Conservation (phyloP, 805 yeast species). For the Candida sonorensis region DNA sequence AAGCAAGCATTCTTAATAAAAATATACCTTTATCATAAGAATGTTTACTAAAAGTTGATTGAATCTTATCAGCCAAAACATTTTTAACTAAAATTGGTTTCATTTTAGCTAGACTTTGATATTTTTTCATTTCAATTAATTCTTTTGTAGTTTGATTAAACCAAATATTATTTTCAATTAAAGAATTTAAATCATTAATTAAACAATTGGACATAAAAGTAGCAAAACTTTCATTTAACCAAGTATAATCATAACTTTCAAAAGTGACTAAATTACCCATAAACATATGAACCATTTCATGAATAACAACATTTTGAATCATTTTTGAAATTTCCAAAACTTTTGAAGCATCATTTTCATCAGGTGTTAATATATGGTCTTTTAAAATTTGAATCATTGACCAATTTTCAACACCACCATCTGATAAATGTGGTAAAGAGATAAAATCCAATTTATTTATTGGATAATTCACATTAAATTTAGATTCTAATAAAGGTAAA, state of each 20-base stretch:
- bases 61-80: conserved; percentile 31
- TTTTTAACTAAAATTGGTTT: conserved; percentile 32
- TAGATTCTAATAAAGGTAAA: conserved; percentile 40
- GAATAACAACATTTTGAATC: conserved; percentile 53
- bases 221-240: conserved; percentile 78
- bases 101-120: conserved; percentile 28
- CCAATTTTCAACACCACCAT: conserved; percentile 80
- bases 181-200: conserved; percentile 19
- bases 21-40: conserved; percentile 58
- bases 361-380: conserved; percentile 38
- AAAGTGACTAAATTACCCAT: conserved; percentile 63
- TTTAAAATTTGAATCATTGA: conserved; percentile 58
- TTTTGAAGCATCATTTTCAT: conserved; percentile 16
- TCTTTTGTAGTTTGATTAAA: conserved; percentile 22
- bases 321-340: conserved; percentile 16
- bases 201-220: conserved; percentile 53
- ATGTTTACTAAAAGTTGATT: conserved; percentile 40
- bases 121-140: conserved; percentile 24
- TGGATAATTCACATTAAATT: conserved; percentile 45
- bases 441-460: conserved; percentile 59
- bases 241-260: conserved; percentile 59
- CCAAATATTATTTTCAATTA: conserved; percentile 30
- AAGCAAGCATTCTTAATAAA: conserved; percentile 45
- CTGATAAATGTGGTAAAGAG: conserved; percentile 63
- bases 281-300: conserved; percentile 79